Percentiles rank a stretch among this genome's conserved stretches.
Evolutionary conservation across 1,284 basidiomycete genomes (phyloP).

Genomic region (Cutaneotrichosporon dermatis): DNA sequence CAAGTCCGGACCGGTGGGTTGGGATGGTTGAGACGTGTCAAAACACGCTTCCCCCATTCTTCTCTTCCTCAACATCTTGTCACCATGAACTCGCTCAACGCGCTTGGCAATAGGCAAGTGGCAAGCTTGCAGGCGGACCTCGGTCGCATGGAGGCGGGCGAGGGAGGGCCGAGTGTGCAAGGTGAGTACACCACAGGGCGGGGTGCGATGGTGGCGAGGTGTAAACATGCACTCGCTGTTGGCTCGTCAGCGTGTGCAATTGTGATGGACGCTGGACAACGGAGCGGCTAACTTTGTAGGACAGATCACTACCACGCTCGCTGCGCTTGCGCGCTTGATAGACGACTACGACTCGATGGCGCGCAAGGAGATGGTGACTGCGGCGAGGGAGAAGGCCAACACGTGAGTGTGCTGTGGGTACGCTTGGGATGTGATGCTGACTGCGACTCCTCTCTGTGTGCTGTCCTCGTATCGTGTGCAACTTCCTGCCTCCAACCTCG

Average conservation of each 20-base stretch:
- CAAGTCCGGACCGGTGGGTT: too few species aligned
- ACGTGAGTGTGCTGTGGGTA: too few species aligned
- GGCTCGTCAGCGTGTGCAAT: too few species aligned
- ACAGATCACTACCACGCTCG: constrained; percentile 87
- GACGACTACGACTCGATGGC: constrained; percentile 97
- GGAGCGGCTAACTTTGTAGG: constrained; percentile 54
- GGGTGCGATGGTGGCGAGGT: background rate
- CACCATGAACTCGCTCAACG: constrained; percentile 87
- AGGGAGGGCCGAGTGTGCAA: constrained; percentile 70
- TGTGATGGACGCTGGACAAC: background rate
- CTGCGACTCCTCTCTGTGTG: background rate
- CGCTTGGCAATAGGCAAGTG: constrained; percentile 84
- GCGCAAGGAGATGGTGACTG: constrained; percentile 85
- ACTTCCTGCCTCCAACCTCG: too few species aligned
- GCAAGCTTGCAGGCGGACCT: constrained; percentile 82
- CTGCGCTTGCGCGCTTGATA: constrained; percentile 85
- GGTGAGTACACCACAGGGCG: constrained; percentile 55
- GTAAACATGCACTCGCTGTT: background rate
- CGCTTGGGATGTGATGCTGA: background rate
- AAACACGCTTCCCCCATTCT: too few species aligned
- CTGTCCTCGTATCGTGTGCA: too few species aligned
- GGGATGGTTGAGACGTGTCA: too few species aligned
- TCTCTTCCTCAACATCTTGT: background rate
- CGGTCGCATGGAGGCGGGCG: constrained; percentile 70
- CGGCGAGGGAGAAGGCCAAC: constrained; percentile 89